Percentiles rank a stretch among this genome's conserved stretches.
Conservation (phyloP, 2,329 filamentous ascomycete genomes). For the Dothideomycetidae sp. region DNA sequence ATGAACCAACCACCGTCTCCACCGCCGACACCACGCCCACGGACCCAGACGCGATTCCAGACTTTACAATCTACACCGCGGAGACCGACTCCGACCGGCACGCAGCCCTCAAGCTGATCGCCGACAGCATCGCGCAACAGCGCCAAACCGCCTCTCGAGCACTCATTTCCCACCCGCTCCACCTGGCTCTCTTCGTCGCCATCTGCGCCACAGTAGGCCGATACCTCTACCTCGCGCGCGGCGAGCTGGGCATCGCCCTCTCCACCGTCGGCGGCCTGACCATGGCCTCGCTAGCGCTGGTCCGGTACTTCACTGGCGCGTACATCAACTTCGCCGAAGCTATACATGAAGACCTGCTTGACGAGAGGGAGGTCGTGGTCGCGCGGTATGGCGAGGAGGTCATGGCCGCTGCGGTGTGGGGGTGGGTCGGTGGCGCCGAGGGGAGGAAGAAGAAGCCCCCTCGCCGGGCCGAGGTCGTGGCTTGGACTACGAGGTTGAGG, state of each 20-base stretch:
- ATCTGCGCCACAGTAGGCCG: constrained; percentile 28
- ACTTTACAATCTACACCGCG: constrained; percentile 46
- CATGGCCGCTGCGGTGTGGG: constrained; percentile 56
- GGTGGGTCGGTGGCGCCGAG: constrained; percentile 45
- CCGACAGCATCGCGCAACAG: constrained; percentile 73
- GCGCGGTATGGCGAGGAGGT: constrained; percentile 54
- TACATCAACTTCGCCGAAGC: constrained; percentile 52
- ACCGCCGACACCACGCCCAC: constrained; percentile 16
- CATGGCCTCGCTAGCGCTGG: constrained; percentile 47
- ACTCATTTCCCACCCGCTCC: constrained; percentile 48
- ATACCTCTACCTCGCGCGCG: constrained; percentile 24
- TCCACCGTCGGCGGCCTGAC: constrained; percentile 47
- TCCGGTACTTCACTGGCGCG: constrained; percentile 45
- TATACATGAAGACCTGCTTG: constrained; percentile 49
- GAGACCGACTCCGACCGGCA: constrained; percentile 44
- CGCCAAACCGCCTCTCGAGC: constrained; percentile 50
- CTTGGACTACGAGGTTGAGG: constrained; percentile 62
- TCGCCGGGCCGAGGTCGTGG: constrained; percentile 58
- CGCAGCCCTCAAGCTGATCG: constrained; percentile 56
- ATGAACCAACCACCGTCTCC: constrained; percentile 40
- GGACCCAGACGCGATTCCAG: constrained; percentile 42
- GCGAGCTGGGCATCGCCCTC: constrained; percentile 41
- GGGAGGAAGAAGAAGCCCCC: constrained; percentile 45
- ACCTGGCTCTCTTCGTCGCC: constrained; percentile 26
- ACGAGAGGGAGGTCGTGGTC: constrained; percentile 37